Evolutionary conservation across 176 grass and related monocot genomes (phyloP).

Genomic region (Musa itinerans): DNA sequence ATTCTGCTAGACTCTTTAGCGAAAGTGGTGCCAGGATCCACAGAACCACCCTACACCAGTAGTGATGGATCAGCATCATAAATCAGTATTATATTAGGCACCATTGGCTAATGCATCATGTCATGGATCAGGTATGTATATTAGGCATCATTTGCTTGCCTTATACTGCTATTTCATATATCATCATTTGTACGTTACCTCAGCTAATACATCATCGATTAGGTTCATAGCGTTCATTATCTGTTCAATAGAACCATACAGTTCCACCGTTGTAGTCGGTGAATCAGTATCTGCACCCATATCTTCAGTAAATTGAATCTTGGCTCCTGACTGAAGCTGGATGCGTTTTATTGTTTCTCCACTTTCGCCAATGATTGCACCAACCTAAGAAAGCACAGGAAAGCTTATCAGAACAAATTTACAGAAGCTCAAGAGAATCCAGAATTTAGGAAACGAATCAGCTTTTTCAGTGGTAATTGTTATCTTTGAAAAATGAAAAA

Average conservation of each 20-base stretch:
- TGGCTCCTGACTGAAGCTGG: constrained; percentile 78
- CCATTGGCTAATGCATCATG: too few species aligned
- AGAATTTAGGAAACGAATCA: too few species aligned
- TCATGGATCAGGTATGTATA: too few species aligned
- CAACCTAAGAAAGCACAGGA: constrained; percentile 37
- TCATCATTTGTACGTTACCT: constrained; percentile 29
- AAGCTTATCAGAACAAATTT: too few species aligned
- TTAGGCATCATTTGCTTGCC: too few species aligned
- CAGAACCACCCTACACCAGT: constrained; percentile 56
- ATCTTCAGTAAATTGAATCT: constrained; percentile 85
- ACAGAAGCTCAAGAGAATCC: too few species aligned
- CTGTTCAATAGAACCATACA: constrained; percentile 76
- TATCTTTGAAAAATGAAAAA: too few species aligned
- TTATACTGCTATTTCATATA: too few species aligned
- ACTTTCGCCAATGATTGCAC: constrained; percentile 86
- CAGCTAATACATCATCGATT: constrained; percentile 68
- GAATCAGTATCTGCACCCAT: constrained; percentile 65
- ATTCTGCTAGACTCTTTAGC: constrained; percentile 24
- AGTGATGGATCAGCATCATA: too few species aligned
- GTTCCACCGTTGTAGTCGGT: constrained; percentile 52
- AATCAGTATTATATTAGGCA: too few species aligned
- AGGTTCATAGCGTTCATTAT: constrained; percentile 73
- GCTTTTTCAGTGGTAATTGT: too few species aligned
- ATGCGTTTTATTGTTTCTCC: constrained; percentile 84
- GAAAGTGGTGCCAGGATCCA: constrained; percentile 41